Evolutionary conservation across 164 flowering plant genomes (phyloP), one percentile per base, ranked within the genome.

Genomic region (Liriodendron chinense): DNA sequence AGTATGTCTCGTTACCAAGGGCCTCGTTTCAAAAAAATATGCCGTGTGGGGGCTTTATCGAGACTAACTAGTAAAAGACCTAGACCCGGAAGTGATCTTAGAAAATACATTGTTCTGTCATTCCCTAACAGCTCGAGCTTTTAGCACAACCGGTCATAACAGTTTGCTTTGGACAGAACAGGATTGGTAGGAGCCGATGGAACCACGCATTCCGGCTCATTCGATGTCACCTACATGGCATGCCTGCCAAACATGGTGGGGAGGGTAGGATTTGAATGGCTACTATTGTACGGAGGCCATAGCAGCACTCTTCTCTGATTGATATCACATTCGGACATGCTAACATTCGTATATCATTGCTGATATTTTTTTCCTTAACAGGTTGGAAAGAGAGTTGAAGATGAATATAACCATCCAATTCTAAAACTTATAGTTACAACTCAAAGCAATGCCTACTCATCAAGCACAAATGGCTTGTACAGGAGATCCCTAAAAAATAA

Each of bases 401-500:
- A 50, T 73, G 13, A 24, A 18, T 24, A 48, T 20, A 57, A 10
- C 23, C 43, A 8, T 28, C 22, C 12, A 14, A 28, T 43, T 72
- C 9, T 18, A 73, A 61, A 22, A 56, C 3, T 50, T 25, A 10
- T 34, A 23, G 9, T 62, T 7, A n/a, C 18, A 62, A 65, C 22
- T 20, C 48, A n/a, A 18, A 23, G n/a, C 5, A 53, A 5, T 62
- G 23, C 47, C 7, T 66, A n/a, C 89, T 85, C 88, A 90, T 95
- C 83, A 22, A 94, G 84, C 72, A 92, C 97, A 70, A 94, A 73
- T 5, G 98, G 98, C 80, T 94, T 94, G 88, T 90, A 89, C 4
- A 94, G 85, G 56, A 94, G 90, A 68, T 94, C 97, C 87, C 96
- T 94, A 89, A 73, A 84, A 80, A 62, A 78, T 34, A 50, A 73